Base-by-base conservation (phyloP, 78 protist genomes). In the Dictyostelium citrinum region DNA sequence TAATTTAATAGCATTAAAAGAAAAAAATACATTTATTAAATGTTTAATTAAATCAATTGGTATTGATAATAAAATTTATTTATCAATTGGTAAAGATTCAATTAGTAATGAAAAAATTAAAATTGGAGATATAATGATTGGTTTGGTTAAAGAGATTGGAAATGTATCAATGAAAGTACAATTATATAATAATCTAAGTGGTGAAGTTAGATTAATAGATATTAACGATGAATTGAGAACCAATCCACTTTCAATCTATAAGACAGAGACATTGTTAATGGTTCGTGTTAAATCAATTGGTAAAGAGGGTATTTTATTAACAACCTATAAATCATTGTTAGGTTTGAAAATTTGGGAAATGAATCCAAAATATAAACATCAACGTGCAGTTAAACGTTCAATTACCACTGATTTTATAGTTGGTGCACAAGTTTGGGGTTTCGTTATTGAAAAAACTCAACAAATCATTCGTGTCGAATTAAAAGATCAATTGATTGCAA, bases 341-440 rank as follows among this genome's bases (percentile, higher is more conserved):
- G 84, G 84, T 33, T 33, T 12, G 4, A 20, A 55, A 49, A 3
- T 0, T 1, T 22, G 39, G 46, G 29, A 35, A 22, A 17, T 27
- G 27, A 80, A 80, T 80, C 84, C 84, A 80, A 49, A 80, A 55
- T 80, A 39, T 35, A 58, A 49, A 58, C 60, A 43, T 75, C 16
- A 31, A 14, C 46, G 39, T 24, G 1, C 49, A 24, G 3, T 9
- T 2, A 58, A 33, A 80, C 29, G 58, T 17, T 27, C 31, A 33
- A 46, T 39, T 17, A 4, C 16, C 1, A 20, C 5, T 55, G 64
- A 17, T 17, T 24, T 58, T n/a, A 33, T 9, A 22, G 22, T 27
- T 39, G 72, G 68, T 49, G 14, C 43, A 14, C 46, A 27, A 6
- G 58, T 33, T 22, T 80, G 72, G 68, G 84, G 84, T 80, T 80